Evolutionary conservation across 768 basidiomycete genomes (phyloP), one percentile per base, ranked within the genome.

Genomic region (Brasilioporus rufonigricans): DNA sequence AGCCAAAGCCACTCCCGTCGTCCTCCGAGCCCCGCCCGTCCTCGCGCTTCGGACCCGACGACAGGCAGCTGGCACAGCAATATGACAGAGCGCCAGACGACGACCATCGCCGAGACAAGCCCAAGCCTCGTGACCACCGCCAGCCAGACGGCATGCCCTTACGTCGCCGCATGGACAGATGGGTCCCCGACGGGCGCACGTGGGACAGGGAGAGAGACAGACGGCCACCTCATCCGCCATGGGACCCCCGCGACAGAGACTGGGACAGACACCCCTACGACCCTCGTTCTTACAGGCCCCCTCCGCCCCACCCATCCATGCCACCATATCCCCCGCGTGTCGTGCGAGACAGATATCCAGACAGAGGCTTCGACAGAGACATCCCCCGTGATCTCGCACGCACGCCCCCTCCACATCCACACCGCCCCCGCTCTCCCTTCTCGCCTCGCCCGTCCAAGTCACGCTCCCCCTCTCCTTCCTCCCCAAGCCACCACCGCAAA

Each of bases 51-150:
- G n/a, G n/a, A n/a, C n/a, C n/a, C n/a, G 54, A 71, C 65, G 67
- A 55, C 47, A 63, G 61, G 52, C 64, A 61, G 36, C 43, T 57
- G 48, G 12, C 56, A 46, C 66, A 61, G 57, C 64, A 71, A 19
- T 73, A 75, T 53, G 75, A 77, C 47, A 72, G 77, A 44, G 66
- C 73, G 12, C 74, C 70, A 38, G 80, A 81, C 38, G 78, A 80
- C 39, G 80, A 81, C 49, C 58, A 74, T 47, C 68, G 80, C 24
- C 70, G 69, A 14, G 59, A 68, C 50, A 61, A 61, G 47, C 41
- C 44, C 35, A 66, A 53, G 48, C 64, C 52, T 43, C 63, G 69
- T 8, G 56, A 58, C 53, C 51, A 58, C 56, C 59, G 60, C n/a
- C 63, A 50, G 18, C 61, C 52, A 16, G 65, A 65, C 14, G 58